These are phyloP conservation scores for Neurospora africana DNA, from an alignment of 495 filamentous ascomycete genomes.

Conservation along the genomic window DNA sequence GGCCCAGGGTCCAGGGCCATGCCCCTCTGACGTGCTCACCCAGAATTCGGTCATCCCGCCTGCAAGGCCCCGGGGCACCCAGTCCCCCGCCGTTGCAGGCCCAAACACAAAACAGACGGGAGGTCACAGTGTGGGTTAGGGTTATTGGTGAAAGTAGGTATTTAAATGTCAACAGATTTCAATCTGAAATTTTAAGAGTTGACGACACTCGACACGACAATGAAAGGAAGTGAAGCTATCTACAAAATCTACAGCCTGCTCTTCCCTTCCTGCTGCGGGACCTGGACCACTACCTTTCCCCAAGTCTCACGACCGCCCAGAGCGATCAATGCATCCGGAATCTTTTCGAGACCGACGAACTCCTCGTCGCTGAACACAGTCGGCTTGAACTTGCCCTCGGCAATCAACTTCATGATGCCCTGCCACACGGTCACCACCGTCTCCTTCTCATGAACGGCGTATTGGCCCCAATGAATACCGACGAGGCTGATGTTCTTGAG, in stretches of 20 bases:
- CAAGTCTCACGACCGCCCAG: conserved; percentile 76
- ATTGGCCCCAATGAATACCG: conserved; percentile 86
- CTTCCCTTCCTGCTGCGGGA: conserved; percentile 53
- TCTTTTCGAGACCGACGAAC: conserved; percentile 71
- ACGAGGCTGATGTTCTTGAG: conserved; percentile 90
- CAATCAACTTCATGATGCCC: conserved; percentile 67
- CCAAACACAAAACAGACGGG: not conserved
- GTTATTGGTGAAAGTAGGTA: not conserved
- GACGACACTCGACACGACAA: not conserved
- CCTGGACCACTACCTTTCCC: conserved; percentile 91
- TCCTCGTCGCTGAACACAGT: conserved; percentile 74
- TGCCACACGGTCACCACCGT: conserved; percentile 67
- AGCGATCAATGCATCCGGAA: conserved; percentile 65
- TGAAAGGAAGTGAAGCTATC: not conserved
- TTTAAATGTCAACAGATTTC: not conserved
- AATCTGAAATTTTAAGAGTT: not conserved
- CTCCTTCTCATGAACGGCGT: conserved; percentile 60
- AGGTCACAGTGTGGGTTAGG: not conserved
- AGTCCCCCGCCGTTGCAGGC: not conserved
- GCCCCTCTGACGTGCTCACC: not conserved
- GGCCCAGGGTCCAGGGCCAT: not conserved
- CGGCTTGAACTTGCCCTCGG: conserved; percentile 65
- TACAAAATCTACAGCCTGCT: conserved; percentile 34
- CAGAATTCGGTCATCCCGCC: not conserved
- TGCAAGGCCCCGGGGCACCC: not conserved